phyloP scores from a whole-genome alignment of 306 rosid species.

The Hippophae rhamnoides region DNA sequence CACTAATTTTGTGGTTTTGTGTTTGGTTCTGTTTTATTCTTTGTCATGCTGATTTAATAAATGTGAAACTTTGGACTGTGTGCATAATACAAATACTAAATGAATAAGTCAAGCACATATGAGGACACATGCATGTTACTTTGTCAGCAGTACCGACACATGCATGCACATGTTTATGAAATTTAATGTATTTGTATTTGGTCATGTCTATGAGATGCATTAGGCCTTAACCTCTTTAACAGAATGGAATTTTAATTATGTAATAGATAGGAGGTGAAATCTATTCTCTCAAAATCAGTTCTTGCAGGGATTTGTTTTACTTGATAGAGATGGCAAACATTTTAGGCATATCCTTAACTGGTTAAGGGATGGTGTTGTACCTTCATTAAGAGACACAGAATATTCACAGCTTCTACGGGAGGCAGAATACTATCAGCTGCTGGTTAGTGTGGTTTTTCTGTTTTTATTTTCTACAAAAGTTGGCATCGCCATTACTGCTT shows the following conservation, averaged over 20 bases:
- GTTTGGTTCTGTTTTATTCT: neutral
- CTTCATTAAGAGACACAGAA: slow-evolving; percentile 49
- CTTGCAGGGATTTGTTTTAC: slow-evolving; percentile 72
- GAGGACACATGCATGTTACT: too few species aligned
- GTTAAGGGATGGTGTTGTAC: slow-evolving; percentile 79
- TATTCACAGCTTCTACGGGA: slow-evolving; percentile 60
- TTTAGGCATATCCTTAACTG: slow-evolving; percentile 91
- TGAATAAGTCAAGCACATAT: too few species aligned
- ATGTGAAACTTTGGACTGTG: too few species aligned
- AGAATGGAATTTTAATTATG: neutral
- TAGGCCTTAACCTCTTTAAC: too few species aligned
- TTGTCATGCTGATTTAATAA: neutral
- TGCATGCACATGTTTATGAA: too few species aligned
- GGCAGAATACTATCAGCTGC: slow-evolving; percentile 87
- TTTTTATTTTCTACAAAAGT: neutral
- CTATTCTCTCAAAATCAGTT: slow-evolving; percentile 6
- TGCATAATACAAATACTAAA: too few species aligned
- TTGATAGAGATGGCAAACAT: slow-evolving; percentile 86
- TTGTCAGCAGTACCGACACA: too few species aligned
- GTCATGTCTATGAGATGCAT: too few species aligned
- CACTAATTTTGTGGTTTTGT: neutral
- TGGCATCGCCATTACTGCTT: too few species aligned
- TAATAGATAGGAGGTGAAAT: neutral
- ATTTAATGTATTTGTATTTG: too few species aligned
- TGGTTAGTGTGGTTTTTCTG: slow-evolving; percentile 35